Percentiles rank a stretch among this genome's conserved stretches.
Evolutionary conservation across 805 yeast genomes (phyloP).

Genomic region (Komagataella pseudopastoris): DNA sequence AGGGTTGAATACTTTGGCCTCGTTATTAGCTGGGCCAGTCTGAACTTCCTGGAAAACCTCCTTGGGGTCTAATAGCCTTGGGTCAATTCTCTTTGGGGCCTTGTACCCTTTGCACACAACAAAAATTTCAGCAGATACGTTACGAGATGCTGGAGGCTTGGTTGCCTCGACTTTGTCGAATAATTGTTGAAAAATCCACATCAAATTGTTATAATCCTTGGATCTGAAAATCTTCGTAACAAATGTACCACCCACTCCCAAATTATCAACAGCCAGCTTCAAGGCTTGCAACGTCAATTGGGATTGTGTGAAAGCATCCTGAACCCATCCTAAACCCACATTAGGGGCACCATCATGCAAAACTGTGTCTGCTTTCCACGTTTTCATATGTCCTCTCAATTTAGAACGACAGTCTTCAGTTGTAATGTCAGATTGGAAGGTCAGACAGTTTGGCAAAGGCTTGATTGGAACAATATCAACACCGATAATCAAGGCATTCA

Average conservation of each 20-base stretch:
- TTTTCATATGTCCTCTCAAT: slow-evolving; percentile 89
- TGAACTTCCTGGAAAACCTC: slow-evolving; percentile 90
- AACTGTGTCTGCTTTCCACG: slow-evolving; percentile 98
- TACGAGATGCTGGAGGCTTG: slow-evolving; percentile 97
- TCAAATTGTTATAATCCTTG: slow-evolving; percentile 91
- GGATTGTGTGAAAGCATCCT: slow-evolving; percentile 97
- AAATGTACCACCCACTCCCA: slow-evolving; percentile 85
- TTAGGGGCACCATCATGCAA: slow-evolving; percentile 99
- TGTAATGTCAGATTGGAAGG: slow-evolving; percentile 94
- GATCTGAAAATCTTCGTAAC: slow-evolving; percentile 96
- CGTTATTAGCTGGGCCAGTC: slow-evolving; percentile 62
- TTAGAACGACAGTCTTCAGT: slow-evolving; percentile 95
- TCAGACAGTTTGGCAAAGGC: slow-evolving; percentile 86
- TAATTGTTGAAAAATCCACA: slow-evolving; percentile 96
- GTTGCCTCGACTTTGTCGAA: slow-evolving; percentile 97
- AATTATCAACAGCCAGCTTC: slow-evolving; percentile 86
- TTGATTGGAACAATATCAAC: slow-evolving; percentile 98
- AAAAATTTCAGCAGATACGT: slow-evolving; percentile 97
- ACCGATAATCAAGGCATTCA: slow-evolving; percentile 88
- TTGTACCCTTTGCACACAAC: slow-evolving; percentile 94
- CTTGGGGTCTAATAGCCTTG: slow-evolving; percentile 79
- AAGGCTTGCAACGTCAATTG: slow-evolving; percentile 90
- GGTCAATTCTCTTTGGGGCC: slow-evolving; percentile 92
- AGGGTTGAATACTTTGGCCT: slow-evolving; percentile 90
- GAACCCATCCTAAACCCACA: slow-evolving; percentile 99